These are phyloP conservation scores for Tetrapisispora nanseiensis DNA, from an alignment of 805 yeast genomes.

Conservation along the genomic window DNA sequence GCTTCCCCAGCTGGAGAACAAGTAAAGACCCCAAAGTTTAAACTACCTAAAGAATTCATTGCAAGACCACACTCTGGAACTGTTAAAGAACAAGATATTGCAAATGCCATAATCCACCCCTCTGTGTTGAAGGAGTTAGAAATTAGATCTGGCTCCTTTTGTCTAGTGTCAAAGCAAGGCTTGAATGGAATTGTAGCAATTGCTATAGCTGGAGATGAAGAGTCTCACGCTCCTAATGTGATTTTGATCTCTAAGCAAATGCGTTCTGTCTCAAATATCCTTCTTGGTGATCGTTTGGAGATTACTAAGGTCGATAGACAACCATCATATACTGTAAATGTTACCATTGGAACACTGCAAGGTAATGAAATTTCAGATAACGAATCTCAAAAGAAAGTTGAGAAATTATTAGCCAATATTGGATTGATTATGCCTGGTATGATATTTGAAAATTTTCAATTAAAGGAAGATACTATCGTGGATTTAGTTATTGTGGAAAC, in stretches of 20 bases:
- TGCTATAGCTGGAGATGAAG: slow-evolving; percentile 32
- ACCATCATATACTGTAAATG: slow-evolving; percentile 37
- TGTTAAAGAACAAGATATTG: slow-evolving; percentile 23
- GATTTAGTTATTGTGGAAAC: slow-evolving; percentile 21
- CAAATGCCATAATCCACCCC: slow-evolving; percentile 35
- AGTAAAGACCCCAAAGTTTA: slow-evolving; percentile 23
- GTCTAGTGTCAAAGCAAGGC: slow-evolving; percentile 38
- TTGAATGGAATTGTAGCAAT: slow-evolving; percentile 39
- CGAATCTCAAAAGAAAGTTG: slow-evolving; percentile 27
- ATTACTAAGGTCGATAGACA: slow-evolving; percentile 39
- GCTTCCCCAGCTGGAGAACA: slow-evolving; percentile 11
- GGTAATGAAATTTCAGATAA: slow-evolving; percentile 15
- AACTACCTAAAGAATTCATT: slow-evolving; percentile 32
- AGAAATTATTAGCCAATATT: slow-evolving; percentile 38
- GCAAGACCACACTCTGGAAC: slow-evolving; percentile 29
- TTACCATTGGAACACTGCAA: slow-evolving; percentile 26
- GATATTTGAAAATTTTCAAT: slow-evolving; percentile 22
- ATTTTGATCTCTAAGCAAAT: slow-evolving; percentile 41
- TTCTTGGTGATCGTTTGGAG: slow-evolving; percentile 43
- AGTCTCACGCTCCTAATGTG: slow-evolving; percentile 29
- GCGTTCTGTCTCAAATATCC: slow-evolving; percentile 34
- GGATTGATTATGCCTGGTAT: slow-evolving; percentile 57
- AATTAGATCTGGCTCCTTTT: slow-evolving; percentile 36
- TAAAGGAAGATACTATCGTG: slow-evolving; percentile 8
- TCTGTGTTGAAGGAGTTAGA: slow-evolving; percentile 41